Percentiles rank a stretch among this genome's conserved stretches.
Evolutionary conservation across 2,329 filamentous ascomycete genomes (phyloP).

Genomic region (Fonsecaea multimorphosa): DNA sequence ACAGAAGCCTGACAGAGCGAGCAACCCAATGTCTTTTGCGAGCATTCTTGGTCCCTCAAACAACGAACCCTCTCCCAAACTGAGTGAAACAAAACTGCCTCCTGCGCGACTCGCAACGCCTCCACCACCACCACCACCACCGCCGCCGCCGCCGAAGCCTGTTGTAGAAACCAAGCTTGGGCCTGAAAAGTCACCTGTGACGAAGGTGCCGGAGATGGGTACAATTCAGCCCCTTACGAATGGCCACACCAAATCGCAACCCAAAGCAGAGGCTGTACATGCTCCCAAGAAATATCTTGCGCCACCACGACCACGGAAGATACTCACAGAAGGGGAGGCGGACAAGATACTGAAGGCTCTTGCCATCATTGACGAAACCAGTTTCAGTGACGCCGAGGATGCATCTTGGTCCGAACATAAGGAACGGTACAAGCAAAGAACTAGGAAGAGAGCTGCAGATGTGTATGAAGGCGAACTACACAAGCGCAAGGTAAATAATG

Average conservation of each 20-base stretch:
- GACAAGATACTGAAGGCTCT: constrained; percentile 73
- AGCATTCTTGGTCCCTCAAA: constrained; percentile 70
- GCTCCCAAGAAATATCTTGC: constrained; percentile 61
- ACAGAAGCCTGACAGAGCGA: constrained; percentile 74
- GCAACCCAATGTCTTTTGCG: constrained; percentile 93
- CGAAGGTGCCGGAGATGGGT: constrained; percentile 40
- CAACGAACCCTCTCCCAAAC: constrained; percentile 41
- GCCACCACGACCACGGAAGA: constrained; percentile 63
- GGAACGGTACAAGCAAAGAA: constrained; percentile 60
- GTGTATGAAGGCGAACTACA: constrained; percentile 67
- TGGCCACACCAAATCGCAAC: constrained; percentile 23
- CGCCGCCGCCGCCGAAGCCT: constrained; percentile 37
- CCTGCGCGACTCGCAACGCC: constrained; percentile 35
- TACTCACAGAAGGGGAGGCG: constrained; percentile 64
- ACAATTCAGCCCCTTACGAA: constrained; percentile 36
- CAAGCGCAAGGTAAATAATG: constrained; percentile 64
- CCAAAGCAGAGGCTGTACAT: constrained; percentile 51
- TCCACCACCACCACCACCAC: constrained; percentile 30
- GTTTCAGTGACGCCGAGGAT: constrained; percentile 64
- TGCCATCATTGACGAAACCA: constrained; percentile 62
- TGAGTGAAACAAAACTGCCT: constrained; percentile 35
- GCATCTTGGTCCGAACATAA: constrained; percentile 59
- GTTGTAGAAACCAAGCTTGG: constrained; percentile 25
- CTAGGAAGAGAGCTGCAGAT: constrained; percentile 71
- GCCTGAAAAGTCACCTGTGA: constrained; percentile 10